phyloP scores from a whole-genome alignment of 441 rosid species.

The Gossypium aridum region DNA sequence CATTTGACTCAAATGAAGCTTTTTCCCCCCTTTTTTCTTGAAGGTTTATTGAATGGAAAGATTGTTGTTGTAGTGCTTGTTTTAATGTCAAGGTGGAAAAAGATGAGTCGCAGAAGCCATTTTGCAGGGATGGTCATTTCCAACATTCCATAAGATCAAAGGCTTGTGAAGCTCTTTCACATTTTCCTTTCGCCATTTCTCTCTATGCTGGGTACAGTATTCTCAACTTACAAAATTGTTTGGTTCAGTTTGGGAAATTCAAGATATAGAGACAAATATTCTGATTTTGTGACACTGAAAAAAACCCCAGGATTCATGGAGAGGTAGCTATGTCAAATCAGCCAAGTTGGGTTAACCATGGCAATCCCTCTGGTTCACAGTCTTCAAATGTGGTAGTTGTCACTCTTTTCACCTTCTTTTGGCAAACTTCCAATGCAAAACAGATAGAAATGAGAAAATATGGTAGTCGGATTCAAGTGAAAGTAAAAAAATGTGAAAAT shows the following conservation, averaged over 20 bases:
- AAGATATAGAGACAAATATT: background rate
- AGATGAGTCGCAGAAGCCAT: constrained; percentile 16
- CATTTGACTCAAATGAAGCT: background rate
- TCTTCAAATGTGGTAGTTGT: constrained; percentile 32
- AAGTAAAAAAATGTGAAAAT: too few species aligned
- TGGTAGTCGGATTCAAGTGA: background rate
- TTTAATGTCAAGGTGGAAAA: constrained; percentile 30
- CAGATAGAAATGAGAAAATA: background rate
- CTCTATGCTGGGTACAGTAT: constrained; percentile 64
- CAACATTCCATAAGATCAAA: constrained; percentile 41
- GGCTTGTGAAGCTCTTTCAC: constrained; percentile 71
- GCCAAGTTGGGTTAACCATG: constrained; percentile 45
- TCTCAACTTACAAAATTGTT: background rate
- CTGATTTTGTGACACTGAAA: constrained; percentile 8
- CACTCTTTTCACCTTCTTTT: constrained; percentile 2
- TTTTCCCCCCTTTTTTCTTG: background rate
- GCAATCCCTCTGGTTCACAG: constrained; percentile 24
- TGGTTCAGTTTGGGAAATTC: background rate
- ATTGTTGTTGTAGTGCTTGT: constrained; percentile 67
- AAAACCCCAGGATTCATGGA: constrained; percentile 57
- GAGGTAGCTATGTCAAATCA: constrained; percentile 59
- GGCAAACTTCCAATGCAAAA: background rate
- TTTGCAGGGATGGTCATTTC: constrained; percentile 53
- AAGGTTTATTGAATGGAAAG: constrained; percentile 83
- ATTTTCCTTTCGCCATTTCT: constrained; percentile 46